Evolutionary conservation across 2,329 filamentous ascomycete genomes (phyloP), one percentile per base, ranked within the genome.

Genomic region (Colletotrichum simmondsii): DNA sequence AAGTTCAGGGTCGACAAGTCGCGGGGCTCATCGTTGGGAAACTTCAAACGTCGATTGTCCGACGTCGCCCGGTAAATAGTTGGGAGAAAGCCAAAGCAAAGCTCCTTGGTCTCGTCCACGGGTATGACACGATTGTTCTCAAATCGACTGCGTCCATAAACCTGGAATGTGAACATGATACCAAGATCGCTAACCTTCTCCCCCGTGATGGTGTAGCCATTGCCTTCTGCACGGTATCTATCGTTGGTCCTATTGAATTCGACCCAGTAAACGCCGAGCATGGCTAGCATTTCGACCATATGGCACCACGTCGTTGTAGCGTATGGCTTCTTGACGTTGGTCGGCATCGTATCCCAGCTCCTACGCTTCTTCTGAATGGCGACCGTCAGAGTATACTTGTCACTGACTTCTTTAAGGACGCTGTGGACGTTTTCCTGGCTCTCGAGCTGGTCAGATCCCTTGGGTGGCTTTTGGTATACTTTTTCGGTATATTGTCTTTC

Each of bases 191-290:
- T 77, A 3, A 86, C 77, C 28, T 85, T 80, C 57, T 83, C 81
- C 6, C 88, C 87, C 1, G 86, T 82, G 2, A 89, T 80, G 73
- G 88, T 82, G 77, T 85, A 89, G 3, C 88, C 88, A 74, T 90
- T 90, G 26, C 88, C 88, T 67, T 89, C 87, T 4, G 85, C 88
- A n/a, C 85, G 85, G 62, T 90, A 87, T 22, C 85, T 85, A 75
- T 89, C 86, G 14, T 79, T 80, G 10, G 79, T 84, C 42, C 87
- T 83, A 75, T 90, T 87, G 75, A 91, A 91, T 66, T 88, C 86
- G 74, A 87, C 88, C 89, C 89, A 91, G 78, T 91, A 85, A 8
- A 91, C 83, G 8, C 89, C 88, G 19, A 90, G 80, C 70, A 87
- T 85, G 5, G 87, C 87, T 30, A 87, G 83, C 72, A 90, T 86